Evolutionary conservation across 2,329 filamentous ascomycete species (phyloP).

Genomic region (Acrocalymma vagum): DNA sequence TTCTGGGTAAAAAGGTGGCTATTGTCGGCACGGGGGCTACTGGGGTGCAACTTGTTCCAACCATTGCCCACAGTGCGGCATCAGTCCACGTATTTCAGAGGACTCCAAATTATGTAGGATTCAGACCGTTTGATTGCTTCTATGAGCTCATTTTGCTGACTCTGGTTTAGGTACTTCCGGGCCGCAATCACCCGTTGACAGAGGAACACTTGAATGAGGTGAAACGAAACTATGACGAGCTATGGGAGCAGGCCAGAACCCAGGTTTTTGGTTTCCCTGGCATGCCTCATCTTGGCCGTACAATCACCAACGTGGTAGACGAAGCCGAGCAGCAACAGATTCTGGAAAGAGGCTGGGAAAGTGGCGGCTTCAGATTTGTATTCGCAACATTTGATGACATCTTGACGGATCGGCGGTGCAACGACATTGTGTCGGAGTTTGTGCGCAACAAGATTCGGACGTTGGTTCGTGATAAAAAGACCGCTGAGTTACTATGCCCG

Average conservation of each 20-base stretch:
- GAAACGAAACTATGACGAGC: conserved; percentile 18
- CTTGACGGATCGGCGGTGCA: conserved; percentile 31
- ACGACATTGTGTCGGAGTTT: conserved; percentile 33
- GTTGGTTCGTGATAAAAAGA: conserved; percentile 50
- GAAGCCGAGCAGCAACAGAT: conserved; percentile 20
- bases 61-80: conserved; percentile 17
- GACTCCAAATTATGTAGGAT: conserved; percentile 25
- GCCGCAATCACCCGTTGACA: conserved; percentile 23
- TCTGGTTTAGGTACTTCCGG: too few relatives aligned
- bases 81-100: conserved; percentile 20
- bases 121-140: too few relatives aligned
- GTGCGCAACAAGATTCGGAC: conserved; percentile 46
- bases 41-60: conserved; percentile 17
- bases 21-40: conserved; percentile 20
- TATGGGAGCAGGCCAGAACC: too few relatives aligned
- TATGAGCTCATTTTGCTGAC: too few relatives aligned
- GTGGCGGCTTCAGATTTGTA: conserved; percentile 27
- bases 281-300: conserved; percentile 24
- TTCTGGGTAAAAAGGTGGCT: conserved; percentile 15
- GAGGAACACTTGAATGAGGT: conserved; percentile 24
- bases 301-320: conserved; percentile 19
- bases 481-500: conserved; percentile 52
- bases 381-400: conserved; percentile 28
- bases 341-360: conserved; percentile 25
- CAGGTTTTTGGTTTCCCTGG: too few relatives aligned